Evolutionary conservation across 1,139 yeast genomes (phyloP).

Genomic region (Yamadazyma sp.): DNA sequence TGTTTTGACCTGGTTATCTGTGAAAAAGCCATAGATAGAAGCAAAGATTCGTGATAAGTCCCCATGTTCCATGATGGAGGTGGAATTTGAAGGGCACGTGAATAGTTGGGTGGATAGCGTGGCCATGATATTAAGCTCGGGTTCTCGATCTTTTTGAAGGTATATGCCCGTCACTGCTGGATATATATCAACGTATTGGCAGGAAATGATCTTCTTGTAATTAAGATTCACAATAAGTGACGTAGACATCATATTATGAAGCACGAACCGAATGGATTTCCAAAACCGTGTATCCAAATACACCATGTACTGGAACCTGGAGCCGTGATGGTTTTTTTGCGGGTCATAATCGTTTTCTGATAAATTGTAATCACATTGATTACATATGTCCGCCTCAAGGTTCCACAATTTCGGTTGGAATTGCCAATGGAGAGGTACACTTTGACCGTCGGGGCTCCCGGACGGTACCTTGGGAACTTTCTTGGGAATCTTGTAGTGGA

Average conservation of each 20-base stretch:
- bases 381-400: slow-evolving; percentile 39
- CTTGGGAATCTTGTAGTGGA: slow-evolving; percentile 35
- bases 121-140: slow-evolving; percentile 75
- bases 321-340: slow-evolving; percentile 47
- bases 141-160: slow-evolving; percentile 72
- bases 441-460: slow-evolving; percentile 4
- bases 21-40: slow-evolving; percentile 62
- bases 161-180: slow-evolving; percentile 77
- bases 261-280: slow-evolving; percentile 58
- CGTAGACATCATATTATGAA: slow-evolving; percentile 70
- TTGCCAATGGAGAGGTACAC: slow-evolving; percentile 34
- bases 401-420: slow-evolving; percentile 42
- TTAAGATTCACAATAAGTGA: slow-evolving; percentile 66
- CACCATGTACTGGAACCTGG: slow-evolving; percentile 75
- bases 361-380: slow-evolving; percentile 46
- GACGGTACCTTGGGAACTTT: slow-evolving; percentile 34
- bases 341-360: slow-evolving; percentile 27
- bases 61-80: slow-evolving; percentile 67
- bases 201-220: slow-evolving; percentile 61
- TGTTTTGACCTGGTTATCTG: slow-evolving; percentile 53
- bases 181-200: slow-evolving; percentile 81
- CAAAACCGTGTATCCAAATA: slow-evolving; percentile 72
- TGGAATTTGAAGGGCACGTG: slow-evolving; percentile 78
- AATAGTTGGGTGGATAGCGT: slow-evolving; percentile 82
- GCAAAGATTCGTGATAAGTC: slow-evolving; percentile 69